Percentiles rank a stretch among this genome's conserved stretches.
Evolutionary conservation across 495 filamentous ascomycete genomes (phyloP).

Genomic region (Podospora pseudopauciseta): DNA sequence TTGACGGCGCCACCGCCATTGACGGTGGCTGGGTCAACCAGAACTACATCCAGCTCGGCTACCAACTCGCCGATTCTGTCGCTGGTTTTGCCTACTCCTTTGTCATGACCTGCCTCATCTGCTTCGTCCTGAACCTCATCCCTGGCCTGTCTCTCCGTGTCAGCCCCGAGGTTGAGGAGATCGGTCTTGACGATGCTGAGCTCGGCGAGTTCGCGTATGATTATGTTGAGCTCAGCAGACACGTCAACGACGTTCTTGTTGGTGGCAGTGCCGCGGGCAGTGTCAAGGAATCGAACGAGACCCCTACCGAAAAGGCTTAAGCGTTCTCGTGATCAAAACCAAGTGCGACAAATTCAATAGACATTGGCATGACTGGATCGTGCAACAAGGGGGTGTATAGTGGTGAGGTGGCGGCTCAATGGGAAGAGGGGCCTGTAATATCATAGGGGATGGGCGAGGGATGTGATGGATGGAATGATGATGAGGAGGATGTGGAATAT

Average conservation of each 20-base stretch:
- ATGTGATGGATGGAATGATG: background rate
- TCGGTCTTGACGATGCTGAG: constrained; percentile 92
- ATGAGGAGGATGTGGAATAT: background rate
- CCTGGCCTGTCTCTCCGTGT: constrained; percentile 82
- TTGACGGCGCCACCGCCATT: constrained; percentile 73
- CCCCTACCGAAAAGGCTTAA: background rate
- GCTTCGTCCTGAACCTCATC: constrained; percentile 85
- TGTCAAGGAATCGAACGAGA: constrained; percentile 20
- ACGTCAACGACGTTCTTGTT: constrained; percentile 48
- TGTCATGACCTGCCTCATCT: constrained; percentile 79
- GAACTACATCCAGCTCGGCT: constrained; percentile 84
- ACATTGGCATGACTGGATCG: background rate
- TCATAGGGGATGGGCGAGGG: background rate
- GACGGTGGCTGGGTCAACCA: constrained; percentile 86
- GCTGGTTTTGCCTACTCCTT: constrained; percentile 91
- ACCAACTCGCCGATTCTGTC: constrained; percentile 86
- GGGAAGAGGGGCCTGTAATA: background rate
- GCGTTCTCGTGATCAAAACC: background rate
- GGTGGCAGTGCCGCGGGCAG: constrained; percentile 26
- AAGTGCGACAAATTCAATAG: background rate
- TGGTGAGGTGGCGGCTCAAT: background rate
- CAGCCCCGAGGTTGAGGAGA: constrained; percentile 78
- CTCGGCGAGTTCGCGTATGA: constrained; percentile 99
- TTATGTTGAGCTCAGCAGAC: constrained; percentile 89
- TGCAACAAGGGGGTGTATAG: background rate